A percentile compares a stretch with the other conserved stretches of the same genome.
These are phyloP conservation scores for Ballota nigra DNA, from an alignment of 257 asterid species.

Conservation along the genomic window DNA sequence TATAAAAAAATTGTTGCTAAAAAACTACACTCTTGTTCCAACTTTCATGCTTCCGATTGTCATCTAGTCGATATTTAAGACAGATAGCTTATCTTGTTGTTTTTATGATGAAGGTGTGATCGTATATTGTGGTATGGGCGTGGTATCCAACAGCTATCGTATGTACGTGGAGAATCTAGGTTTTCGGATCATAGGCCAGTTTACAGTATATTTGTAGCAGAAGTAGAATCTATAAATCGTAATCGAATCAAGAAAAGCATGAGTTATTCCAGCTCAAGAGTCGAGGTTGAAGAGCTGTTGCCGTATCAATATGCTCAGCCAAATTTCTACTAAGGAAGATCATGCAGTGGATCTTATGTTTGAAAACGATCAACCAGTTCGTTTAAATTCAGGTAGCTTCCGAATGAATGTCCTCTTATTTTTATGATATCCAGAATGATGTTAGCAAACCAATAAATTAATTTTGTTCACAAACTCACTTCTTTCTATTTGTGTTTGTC, in stretches of 20 bases:
- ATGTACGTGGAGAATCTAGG: constrained; percentile 93
- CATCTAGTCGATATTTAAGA: too few relatives aligned
- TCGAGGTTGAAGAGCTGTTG: constrained; percentile 91
- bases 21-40: too few relatives aligned
- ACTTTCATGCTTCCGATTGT: neutral
- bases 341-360: neutral
- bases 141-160: constrained; percentile 87
- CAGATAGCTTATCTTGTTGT: neutral
- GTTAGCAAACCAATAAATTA: too few relatives aligned
- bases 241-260: constrained; percentile 61
- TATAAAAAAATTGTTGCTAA: too few relatives aligned
- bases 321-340: constrained; percentile 38
- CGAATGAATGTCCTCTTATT: neutral
- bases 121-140: constrained; percentile 90
- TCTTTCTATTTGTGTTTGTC: too few relatives aligned
- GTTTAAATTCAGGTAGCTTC: constrained; percentile 12
- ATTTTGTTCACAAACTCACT: too few relatives aligned
- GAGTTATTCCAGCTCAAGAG: constrained; percentile 65
- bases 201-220: constrained; percentile 70
- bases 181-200: constrained; percentile 97
- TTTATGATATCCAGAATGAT: neutral
- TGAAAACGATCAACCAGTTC: constrained; percentile 20
- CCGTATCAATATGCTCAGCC: constrained; percentile 40
- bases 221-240: constrained; percentile 77
- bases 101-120: constrained; percentile 74